Base-by-base conservation (phyloP, 2,329 filamentous ascomycete genomes). In the Neoarthrinium moseri region DNA sequence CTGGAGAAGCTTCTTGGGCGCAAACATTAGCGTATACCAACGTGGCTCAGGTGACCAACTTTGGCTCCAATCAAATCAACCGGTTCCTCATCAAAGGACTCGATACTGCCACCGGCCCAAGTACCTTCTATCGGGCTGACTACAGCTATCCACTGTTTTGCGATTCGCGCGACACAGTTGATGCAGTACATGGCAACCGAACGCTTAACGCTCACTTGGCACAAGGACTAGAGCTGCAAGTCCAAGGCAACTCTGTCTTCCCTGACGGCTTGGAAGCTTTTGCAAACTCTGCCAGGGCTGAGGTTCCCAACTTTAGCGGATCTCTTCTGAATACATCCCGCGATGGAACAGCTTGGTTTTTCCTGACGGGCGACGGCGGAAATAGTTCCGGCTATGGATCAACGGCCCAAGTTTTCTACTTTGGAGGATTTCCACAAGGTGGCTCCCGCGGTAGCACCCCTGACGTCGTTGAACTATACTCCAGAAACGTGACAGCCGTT, bases 81-180 rank as follows among this genome's bases (percentile, higher is more conserved):
- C 46, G 51, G 21, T 52, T 56, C 20, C 49, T 27, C 10, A 52
- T 55, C 23, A 22, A 8, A 13, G 51, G 54, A 36, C n/a, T 44
- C 3, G 54, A 56, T 46, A 35, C 15, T 4, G 39, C 47, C 2
- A 32, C 32, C 2, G 36, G 43, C 11, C 49, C 50, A 12, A 23
- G 8, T 15, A 32, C 40, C 22, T 38, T 45, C 13, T 71, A 71
- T 51, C 50, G 51, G 21, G 43, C 58, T 3, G 40, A 52, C 2
- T 85, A 82, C 57, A 63, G 61, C 3, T 88, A 86, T 56, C 84
- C 84, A 0, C 60, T 87, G 3, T 71, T 67, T 50, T 79, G 78
- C 32, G 77, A 79, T 52, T 75, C 73, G 8, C 73, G 71, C 4
- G 77, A 76, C 51, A 59, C 61, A 6, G 57, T 67, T 4, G 21